Percentiles rank a stretch among this genome's conserved stretches.
These are phyloP conservation scores for Gryganskiella cystojenkinii DNA, from an alignment of 192 early-diverging fungal genomes.

Conservation along the genomic window DNA sequence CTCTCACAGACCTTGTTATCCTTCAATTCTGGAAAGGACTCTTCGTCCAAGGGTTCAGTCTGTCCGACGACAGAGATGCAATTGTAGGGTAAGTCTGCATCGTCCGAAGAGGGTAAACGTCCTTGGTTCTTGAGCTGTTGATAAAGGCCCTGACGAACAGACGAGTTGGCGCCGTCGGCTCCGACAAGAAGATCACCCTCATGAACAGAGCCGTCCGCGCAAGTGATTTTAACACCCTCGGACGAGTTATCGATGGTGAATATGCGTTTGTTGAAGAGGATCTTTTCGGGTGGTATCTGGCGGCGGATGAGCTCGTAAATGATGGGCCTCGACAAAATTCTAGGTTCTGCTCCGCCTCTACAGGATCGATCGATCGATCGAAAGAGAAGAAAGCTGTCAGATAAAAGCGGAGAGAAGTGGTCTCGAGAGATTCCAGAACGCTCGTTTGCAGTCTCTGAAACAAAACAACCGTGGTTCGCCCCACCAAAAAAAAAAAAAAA, in stretches of 20 bases:
- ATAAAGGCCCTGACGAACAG: conserved; percentile 25
- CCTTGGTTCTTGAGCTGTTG: neutral
- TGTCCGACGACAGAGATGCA: conserved; percentile 2
- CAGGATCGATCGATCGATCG: too few species aligned
- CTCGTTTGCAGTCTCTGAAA: too few species aligned
- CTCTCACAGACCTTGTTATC: neutral
- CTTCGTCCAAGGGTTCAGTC: neutral
- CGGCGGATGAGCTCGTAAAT: neutral
- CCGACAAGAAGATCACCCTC: conserved; percentile 44
- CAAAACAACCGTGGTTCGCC: too few species aligned
- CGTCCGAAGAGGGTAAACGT: neutral
- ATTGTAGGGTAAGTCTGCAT: neutral
- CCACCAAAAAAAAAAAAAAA: too few species aligned
- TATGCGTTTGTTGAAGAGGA: conserved; percentile 7
- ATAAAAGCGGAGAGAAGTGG: too few species aligned
- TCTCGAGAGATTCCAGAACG: too few species aligned
- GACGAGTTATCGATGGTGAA: neutral
- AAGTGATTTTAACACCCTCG: conserved; percentile 15
- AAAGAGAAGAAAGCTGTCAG: too few species aligned
- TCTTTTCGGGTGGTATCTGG: neutral
- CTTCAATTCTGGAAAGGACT: neutral
- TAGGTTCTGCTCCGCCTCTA: neutral
- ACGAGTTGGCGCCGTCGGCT: conserved; percentile 31
- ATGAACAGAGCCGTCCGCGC: conserved; percentile 18
- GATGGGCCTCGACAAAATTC: neutral